These are phyloP conservation scores for Aphanomyces euteiches DNA, from an alignment of 352 stramenopile genomes.

Conservation along the genomic window DNA sequence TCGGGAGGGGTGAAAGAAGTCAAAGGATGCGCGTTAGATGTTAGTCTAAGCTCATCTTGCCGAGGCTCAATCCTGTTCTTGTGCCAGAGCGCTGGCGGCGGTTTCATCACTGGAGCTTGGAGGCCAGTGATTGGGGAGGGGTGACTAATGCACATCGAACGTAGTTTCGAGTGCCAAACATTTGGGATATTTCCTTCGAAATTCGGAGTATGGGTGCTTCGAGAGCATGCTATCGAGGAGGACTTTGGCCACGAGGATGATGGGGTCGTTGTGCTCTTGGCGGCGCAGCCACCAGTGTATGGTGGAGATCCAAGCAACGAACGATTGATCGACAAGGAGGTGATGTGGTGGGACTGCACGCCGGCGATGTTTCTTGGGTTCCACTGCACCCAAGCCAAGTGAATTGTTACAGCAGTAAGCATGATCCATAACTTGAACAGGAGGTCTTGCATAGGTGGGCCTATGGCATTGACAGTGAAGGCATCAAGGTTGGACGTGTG, in stretches of 20 bases:
- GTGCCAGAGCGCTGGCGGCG: not conserved
- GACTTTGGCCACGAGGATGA: no score
- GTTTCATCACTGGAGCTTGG: not conserved
- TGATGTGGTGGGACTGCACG: no score
- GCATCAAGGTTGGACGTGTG: not conserved
- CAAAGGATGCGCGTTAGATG: not conserved
- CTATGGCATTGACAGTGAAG: not conserved
- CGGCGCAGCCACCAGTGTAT: no score
- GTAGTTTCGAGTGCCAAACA: not conserved
- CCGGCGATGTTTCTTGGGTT: no score
- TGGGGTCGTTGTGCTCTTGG: no score
- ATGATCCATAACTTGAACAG: not conserved
- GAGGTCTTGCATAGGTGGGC: not conserved
- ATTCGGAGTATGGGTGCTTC: no score
- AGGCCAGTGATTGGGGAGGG: not conserved
- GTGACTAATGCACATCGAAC: slow-evolving; percentile 1
- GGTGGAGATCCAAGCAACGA: no score
- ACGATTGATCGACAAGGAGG: no score
- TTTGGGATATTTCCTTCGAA: no score
- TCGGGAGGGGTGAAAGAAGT: no score
- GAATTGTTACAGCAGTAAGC: not conserved
- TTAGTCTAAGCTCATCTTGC: not conserved
- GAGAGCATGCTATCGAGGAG: no score
- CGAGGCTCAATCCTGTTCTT: not conserved
- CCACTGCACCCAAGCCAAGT: no score